Evolutionary conservation across 495 filamentous ascomycete species (phyloP), one percentile per base, ranked within the genome.

Genomic region (Clohesyomyces aquaticus): DNA sequence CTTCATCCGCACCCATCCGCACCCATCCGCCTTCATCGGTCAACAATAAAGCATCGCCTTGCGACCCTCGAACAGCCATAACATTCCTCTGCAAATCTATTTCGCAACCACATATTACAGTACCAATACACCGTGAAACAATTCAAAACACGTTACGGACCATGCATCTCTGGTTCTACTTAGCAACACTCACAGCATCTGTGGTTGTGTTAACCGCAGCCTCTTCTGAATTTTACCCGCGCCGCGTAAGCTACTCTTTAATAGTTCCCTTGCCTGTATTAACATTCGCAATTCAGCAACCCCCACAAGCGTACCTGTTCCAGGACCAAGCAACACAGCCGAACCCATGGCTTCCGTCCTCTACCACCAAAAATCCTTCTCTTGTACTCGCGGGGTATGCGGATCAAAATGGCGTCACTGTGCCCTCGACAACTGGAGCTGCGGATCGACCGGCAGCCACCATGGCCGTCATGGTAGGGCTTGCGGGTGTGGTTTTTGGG

Each of bases 401-500:
- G 12, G 38, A 57, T 21, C 6, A 11, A 19, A 28, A 4, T 21
- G 29, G 35, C 4, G 6, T 27, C 6, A 22, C 38, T 3, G 12
- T 12, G 23, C 10, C 4, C 23, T 18, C 35, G 4, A 46, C 32
- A 11, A 35, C 54, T 3, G 54, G 22, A 21, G 54, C 54, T 2
- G 35, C 54, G 18, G 35, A 57, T 26, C 18, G 32, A 25, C 56
- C 56, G 12, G 22, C 25, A 27, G 56, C 56, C 9, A 50, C 6
- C 25, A 38, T 35, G 27, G 56, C 56, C 2, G 23, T 59, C 3
- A n/a, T 59, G 27, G 56, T 59, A 12, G 56, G 56, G 22, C 14
- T 59, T 8, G 56, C 56, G 2, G 56, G 56, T 12, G 25, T 59
- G 45, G 11, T 59, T 2, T 59, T 59, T 59, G 56, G 42, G 42